A percentile compares a stretch with the other conserved stretches of the same genome.
Evolutionary conservation across 2,329 filamentous ascomycete genomes (phyloP).

Genomic region (Colletotrichum falcatum): DNA sequence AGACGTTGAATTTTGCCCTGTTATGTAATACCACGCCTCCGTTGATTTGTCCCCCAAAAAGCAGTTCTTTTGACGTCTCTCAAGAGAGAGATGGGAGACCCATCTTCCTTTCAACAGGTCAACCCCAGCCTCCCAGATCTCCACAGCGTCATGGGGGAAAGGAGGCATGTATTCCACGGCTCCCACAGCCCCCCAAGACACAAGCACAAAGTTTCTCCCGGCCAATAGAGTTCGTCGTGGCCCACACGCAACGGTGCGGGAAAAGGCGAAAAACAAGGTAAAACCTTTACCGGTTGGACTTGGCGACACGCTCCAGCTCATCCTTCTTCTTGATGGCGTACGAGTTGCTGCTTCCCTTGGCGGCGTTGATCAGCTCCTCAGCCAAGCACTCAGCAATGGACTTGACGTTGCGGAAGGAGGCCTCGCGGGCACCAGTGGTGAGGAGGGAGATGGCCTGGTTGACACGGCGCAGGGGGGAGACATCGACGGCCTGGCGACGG

Average conservation of each 20-base stretch:
- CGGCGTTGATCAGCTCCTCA: constrained; percentile 99
- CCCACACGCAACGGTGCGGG: constrained; percentile 34
- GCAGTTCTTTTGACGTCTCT: constrained; percentile 38
- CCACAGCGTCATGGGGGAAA: constrained; percentile 26
- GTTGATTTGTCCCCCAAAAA: constrained; percentile 42
- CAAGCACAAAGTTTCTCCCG: constrained; percentile 33
- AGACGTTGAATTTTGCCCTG: constrained; percentile 41
- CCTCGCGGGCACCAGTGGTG: constrained; percentile 98
- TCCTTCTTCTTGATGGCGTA: constrained; percentile 99
- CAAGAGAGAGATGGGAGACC: constrained; percentile 17
- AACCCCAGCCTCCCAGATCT: constrained; percentile 8
- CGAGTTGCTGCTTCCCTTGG: constrained; percentile 99
- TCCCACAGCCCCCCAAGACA: constrained; percentile 41
- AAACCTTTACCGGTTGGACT: constrained; percentile 97
- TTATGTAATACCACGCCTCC: constrained; percentile 42
- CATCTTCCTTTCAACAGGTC: constrained; percentile 22
- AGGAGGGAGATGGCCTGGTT: constrained; percentile 99
- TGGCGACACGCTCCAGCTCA: constrained; percentile 99
- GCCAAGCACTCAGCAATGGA: constrained; percentile 99
- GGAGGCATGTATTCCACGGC: constrained; percentile 46
- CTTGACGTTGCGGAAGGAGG: constrained; percentile 99
- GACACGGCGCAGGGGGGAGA: constrained; percentile 98
- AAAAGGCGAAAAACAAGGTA: constrained; percentile 45
- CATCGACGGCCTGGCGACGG: constrained; percentile 99
- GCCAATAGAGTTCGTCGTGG: constrained; percentile 32